Conservation (phyloP, 768 basidiomycete genomes). For the Gautieria morchelliformis region DNA sequence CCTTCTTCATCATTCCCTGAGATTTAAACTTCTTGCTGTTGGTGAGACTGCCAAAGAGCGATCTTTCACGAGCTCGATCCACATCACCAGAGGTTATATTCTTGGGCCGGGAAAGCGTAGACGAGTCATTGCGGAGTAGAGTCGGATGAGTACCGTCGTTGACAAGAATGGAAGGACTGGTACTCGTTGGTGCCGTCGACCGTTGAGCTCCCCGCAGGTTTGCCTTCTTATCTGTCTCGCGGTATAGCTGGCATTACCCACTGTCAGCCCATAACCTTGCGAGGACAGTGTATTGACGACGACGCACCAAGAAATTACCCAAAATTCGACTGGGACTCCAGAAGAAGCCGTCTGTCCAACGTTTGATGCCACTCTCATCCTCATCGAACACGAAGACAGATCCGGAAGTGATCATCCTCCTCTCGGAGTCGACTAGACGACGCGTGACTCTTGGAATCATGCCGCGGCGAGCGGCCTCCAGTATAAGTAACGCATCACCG, state of each 20-base stretch:
- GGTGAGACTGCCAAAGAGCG: slow-evolving; percentile 82
- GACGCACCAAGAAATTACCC: slow-evolving; percentile 71
- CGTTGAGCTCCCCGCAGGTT: slow-evolving; percentile 33
- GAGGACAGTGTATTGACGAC: neutral
- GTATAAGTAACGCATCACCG: slow-evolving; percentile 90
- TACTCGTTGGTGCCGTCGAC: slow-evolving; percentile 17
- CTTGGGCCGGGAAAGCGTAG: slow-evolving; percentile 58
- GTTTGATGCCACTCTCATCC: slow-evolving; percentile 93
- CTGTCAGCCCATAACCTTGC: neutral
- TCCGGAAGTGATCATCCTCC: slow-evolving; percentile 87
- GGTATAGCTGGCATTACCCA: slow-evolving; percentile 49
- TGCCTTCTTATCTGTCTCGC: slow-evolving; percentile 76
- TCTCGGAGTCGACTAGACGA: slow-evolving; percentile 84
- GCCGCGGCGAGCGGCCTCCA: slow-evolving; percentile 86
- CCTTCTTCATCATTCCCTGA: slow-evolving; percentile 97
- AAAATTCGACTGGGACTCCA: slow-evolving; percentile 92
- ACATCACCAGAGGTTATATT: slow-evolving; percentile 34
- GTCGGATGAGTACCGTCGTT: slow-evolving; percentile 19
- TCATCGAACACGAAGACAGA: slow-evolving; percentile 97
- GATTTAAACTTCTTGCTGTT: slow-evolving; percentile 90
- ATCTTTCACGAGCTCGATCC: slow-evolving; percentile 70
- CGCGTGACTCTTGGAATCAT: slow-evolving; percentile 89
- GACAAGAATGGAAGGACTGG: slow-evolving; percentile 10
- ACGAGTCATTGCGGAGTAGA: slow-evolving; percentile 17
- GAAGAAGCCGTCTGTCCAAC: slow-evolving; percentile 96